Evolutionary conservation across 768 basidiomycete species (phyloP), one percentile per base, ranked within the genome.

Genomic region (Boletus reticulatus): DNA sequence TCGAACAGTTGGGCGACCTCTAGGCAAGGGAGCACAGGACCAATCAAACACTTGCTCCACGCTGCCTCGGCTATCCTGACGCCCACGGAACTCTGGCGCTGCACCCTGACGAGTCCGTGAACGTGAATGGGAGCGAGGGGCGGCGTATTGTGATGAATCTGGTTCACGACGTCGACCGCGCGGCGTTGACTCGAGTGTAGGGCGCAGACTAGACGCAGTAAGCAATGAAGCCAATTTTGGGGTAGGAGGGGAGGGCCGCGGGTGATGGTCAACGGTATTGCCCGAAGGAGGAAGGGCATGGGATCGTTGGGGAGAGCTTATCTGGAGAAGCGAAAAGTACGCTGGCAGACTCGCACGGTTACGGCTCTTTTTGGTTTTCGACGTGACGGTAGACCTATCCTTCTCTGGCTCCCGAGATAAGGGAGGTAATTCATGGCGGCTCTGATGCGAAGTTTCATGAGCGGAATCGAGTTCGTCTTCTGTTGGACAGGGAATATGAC

Each of bases 321-420:
- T 74, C 66, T 84, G 81, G 38, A 91, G 78, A 55, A 89, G 77
- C 45, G 87, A 88, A 68, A 91, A 91, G 71, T 84, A 88, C 19
- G 86, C 81, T 20, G 88, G 88, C 29, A 91, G 80, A 67, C 84
- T 87, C 43, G 84, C 83, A 67, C 88, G 86, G 69, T 84, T 87
- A 63, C 82, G 84, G 62, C 72, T 76, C 55, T 76, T 78, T 72
- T 76, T 82, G 53, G 76, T 74, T 78, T 59, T 74, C 58, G 62
- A 70, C 16, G 70, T 69, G 57, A 73, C 59, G 41, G 69, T 68
- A 17, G 64, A 64, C 34, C 54, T 65, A 60, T 69, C 55, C 55
- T 58, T 62, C 39, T 67, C 65, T 37, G 53, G 48, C 47, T 63
- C 65, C 49, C 56, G 62, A 19, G 58, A 59, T 20, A 61, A 61